Percentiles rank a stretch among this genome's conserved stretches.
Conservation (phyloP, 2,329 filamentous ascomycete genomes). For the Talaromyces sp. region DNA sequence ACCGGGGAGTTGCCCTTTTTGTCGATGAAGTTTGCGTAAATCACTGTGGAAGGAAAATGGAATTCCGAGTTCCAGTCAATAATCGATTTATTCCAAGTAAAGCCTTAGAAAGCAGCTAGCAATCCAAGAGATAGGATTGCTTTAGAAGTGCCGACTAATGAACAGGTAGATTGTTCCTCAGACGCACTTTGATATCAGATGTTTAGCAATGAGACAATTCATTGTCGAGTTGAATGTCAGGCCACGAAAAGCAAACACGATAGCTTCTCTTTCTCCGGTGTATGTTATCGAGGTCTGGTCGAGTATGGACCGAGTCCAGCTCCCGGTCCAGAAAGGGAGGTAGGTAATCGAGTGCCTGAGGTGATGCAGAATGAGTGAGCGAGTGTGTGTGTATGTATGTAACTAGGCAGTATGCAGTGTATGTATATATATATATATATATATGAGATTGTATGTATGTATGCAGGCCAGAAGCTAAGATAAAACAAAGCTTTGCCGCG, state of each 20-base stretch:
- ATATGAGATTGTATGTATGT: slow-evolving; percentile 6
- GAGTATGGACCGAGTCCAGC: slow-evolving; percentile 2
- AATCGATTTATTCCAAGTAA: neutral
- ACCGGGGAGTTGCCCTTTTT: slow-evolving; percentile 30
- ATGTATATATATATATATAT: neutral
- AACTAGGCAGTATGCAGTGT: neutral
- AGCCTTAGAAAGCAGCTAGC: neutral
- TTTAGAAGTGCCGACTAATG: neutral
- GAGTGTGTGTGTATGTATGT: slow-evolving; percentile 15
- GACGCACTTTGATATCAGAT: slow-evolving; percentile 13
- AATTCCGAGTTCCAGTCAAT: slow-evolving; percentile 26
- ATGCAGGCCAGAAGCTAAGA: slow-evolving; percentile 20
- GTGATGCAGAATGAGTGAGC: neutral
- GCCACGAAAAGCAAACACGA: slow-evolving; percentile 4
- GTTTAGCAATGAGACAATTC: slow-evolving; percentile 8
- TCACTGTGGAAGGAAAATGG: slow-evolving; percentile 4
- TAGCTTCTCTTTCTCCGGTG: neutral
- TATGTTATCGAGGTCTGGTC: neutral
- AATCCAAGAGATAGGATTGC: neutral
- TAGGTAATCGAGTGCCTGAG: neutral
- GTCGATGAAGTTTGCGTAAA: slow-evolving; percentile 10
- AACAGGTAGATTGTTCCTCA: slow-evolving; percentile 11
- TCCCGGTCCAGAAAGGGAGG: neutral
- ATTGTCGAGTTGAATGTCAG: slow-evolving; percentile 7
- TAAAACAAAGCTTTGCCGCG: slow-evolving; percentile 35